A percentile compares a stretch with the other conserved stretches of the same genome.
These are phyloP conservation scores for Allantophomopsis cytisporea DNA, from an alignment of 2,329 filamentous ascomycete genomes.

Conservation along the genomic window DNA sequence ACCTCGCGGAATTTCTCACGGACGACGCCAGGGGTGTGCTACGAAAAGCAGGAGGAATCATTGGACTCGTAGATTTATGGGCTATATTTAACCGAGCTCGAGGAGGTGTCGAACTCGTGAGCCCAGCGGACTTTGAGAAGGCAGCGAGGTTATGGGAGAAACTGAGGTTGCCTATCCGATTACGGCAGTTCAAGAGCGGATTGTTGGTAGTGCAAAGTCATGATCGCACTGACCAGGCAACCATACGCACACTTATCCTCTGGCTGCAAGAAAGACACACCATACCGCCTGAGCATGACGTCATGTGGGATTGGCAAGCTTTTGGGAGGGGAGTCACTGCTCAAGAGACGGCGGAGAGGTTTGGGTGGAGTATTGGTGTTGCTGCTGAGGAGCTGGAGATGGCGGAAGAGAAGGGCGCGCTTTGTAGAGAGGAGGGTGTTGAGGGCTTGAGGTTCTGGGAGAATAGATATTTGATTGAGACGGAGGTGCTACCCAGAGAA, in stretches of 20 bases:
- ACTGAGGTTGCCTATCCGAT: conserved; percentile 70
- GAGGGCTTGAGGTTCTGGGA: conserved; percentile 91
- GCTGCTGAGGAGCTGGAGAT: conserved; percentile 93
- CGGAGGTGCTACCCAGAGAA: too few species aligned
- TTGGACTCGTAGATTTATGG: conserved; percentile 84
- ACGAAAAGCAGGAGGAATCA: conserved; percentile 70
- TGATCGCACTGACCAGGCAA: conserved; percentile 84
- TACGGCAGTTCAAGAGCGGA: conserved; percentile 83
- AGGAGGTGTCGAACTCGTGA: conserved; percentile 88
- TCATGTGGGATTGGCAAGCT: conserved; percentile 59
- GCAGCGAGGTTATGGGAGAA: conserved; percentile 82
- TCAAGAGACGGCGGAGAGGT: conserved; percentile 76
- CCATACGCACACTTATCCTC: conserved; percentile 57
- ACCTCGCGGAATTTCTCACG: conserved; percentile 77
- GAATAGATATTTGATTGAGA: conserved; percentile 31
- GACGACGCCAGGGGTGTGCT: conserved; percentile 72
- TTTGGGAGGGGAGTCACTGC: conserved; percentile 83
- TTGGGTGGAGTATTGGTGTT: conserved; percentile 95
- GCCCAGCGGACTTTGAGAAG: conserved; percentile 81
- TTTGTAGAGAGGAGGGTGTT: conserved; percentile 85
- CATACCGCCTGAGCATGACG: conserved; percentile 47
- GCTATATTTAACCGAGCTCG: conserved; percentile 87
- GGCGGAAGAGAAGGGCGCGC: conserved; percentile 78
- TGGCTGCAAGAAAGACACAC: conserved; percentile 69
- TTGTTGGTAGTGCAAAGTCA: conserved; percentile 85